phyloP scores from a whole-genome alignment of 1,284 basidiomycete genomes.

The Inonotus hispidus region DNA sequence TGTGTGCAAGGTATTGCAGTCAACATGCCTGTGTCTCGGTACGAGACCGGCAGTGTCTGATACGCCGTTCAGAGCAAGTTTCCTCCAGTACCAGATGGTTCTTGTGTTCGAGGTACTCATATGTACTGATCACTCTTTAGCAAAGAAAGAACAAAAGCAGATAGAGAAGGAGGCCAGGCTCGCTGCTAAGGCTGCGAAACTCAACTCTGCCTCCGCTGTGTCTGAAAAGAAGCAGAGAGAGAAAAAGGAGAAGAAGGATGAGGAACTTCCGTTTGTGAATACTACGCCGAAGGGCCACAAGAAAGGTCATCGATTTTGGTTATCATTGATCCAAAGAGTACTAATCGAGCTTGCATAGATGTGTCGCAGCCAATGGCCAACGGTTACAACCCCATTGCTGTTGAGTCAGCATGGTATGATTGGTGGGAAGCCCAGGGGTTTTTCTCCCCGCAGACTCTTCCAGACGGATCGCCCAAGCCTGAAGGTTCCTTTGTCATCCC shows the following conservation, averaged over 20 bases:
- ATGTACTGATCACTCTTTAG: constrained; percentile 27
- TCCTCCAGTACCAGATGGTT: not conserved
- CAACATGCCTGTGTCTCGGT: not conserved
- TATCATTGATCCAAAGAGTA: not conserved
- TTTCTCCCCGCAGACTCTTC: constrained; percentile 76
- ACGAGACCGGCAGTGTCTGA: not conserved
- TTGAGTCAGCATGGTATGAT: constrained; percentile 97
- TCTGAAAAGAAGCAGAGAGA: constrained; percentile 67
- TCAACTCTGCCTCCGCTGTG: constrained; percentile 35
- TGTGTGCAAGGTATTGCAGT: not conserved
- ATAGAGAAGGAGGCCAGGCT: constrained; percentile 75
- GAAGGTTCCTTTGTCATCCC: constrained; percentile 85
- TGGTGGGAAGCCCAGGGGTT: constrained; percentile 94
- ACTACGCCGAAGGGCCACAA: constrained; percentile 84
- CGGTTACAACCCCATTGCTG: constrained; percentile 92
- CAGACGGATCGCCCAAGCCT: constrained; percentile 50
- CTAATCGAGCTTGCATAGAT: constrained; percentile 46
- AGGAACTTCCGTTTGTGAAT: constrained; percentile 75
- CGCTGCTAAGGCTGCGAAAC: constrained; percentile 70
- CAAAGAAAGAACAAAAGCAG: constrained; percentile 70
- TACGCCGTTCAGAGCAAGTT: no score
- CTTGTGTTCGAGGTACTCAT: not conserved
- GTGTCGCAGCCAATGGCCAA: constrained; percentile 82
- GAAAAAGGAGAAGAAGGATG: constrained; percentile 71
- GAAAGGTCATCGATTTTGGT: constrained; percentile 59